Evolutionary conservation across 768 basidiomycete species (phyloP), one percentile per base, ranked within the genome.

Genomic region (Boletus edulis): DNA sequence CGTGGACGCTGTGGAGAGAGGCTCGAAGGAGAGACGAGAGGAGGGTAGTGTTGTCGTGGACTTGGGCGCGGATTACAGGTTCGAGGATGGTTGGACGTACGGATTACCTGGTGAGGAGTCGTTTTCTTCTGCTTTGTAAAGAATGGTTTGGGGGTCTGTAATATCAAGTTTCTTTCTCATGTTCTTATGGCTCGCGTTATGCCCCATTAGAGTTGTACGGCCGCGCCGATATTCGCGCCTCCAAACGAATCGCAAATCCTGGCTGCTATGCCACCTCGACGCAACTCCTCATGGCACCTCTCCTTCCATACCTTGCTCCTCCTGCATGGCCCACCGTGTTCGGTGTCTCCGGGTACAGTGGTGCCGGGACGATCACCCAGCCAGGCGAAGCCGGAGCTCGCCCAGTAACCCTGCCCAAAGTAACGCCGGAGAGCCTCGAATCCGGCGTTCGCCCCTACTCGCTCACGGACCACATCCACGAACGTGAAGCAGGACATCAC

Each of bases 391-490:
- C 87, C 0, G 63, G 57, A 46, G 91, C 91, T 11, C 80, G 81
- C 27, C 88, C 89, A 0, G 77, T 80, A 29, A 94, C 85, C 35
- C 76, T 84, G 14, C 87, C 97, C 42, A 98, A 98, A 72, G 82
- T 97, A 14, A 76, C 85, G 1, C 78, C 90, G 0, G 85, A 90
- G 60, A 85, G 79, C 57, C 83, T 99, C 14, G 76, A 73, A 2
- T 86, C 88, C 13, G 90, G 86, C 3, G 73, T 98, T 46, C 81
- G 85, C 50, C 87, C 95, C 8, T 99, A 99, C 73, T 66, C 92
- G 1, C 75, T 99, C 46, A 99, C 97, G 14, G 94, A 95, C 71
- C 97, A 99, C 74, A 97, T 99, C 66, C 97, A 99, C 77, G 97
- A 99, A 72, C 90, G 97, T 43, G 97, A 99, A 73, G 92, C 95